Percentiles rank a stretch among this genome's conserved stretches.
phyloP scores from a whole-genome alignment of 441 rosid species.

The Populus tomentosa region DNA sequence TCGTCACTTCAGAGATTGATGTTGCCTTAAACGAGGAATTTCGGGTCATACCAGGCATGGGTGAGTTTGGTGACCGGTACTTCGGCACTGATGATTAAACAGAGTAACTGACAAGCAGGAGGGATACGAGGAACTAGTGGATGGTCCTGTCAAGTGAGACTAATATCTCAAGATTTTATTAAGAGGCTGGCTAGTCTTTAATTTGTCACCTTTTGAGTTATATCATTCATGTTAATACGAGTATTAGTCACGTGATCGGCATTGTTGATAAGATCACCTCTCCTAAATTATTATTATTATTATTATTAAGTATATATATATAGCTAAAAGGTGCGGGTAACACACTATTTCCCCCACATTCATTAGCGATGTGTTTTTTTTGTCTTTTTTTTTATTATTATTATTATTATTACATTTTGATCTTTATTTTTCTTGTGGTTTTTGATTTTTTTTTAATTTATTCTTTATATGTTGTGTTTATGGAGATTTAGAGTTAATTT shows the following conservation, averaged over 20 bases:
- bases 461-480: too few relatives aligned
- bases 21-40: slow-evolving; percentile 74
- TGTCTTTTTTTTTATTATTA: too few relatives aligned
- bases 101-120: neutral
- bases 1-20: slow-evolving; percentile 93
- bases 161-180: neutral
- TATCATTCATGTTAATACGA: neutral
- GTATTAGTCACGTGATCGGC: neutral
- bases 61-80: slow-evolving; percentile 96
- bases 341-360: too few relatives aligned
- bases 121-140: neutral
- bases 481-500: too few relatives aligned
- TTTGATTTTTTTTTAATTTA: too few relatives aligned
- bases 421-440: too few relatives aligned
- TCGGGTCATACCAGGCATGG: slow-evolving; percentile 94
- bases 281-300: neutral
- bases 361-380: too few relatives aligned
- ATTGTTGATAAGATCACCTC: too few relatives aligned
- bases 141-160: neutral
- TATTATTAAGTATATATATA: too few relatives aligned
- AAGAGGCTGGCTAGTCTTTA: neutral
- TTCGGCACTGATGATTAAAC: slow-evolving; percentile 84
- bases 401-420: too few relatives aligned
- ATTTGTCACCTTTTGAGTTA: neutral
- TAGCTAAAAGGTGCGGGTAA: too few relatives aligned